phyloP scores from a whole-genome alignment of 345 rosid genomes.

The Bruguiera sexangula region DNA sequence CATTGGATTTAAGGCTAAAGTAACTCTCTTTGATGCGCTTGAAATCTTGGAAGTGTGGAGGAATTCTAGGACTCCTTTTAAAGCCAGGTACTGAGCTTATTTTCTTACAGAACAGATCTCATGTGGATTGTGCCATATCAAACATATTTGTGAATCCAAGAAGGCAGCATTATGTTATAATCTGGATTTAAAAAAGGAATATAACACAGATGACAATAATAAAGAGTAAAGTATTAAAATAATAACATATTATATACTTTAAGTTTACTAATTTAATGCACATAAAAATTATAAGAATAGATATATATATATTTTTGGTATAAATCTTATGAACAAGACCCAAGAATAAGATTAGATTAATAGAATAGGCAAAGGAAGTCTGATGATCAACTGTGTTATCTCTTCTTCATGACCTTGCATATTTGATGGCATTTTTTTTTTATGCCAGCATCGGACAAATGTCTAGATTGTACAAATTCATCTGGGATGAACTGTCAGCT shows the following conservation, averaged over 20 bases:
- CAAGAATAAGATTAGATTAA: too few species aligned
- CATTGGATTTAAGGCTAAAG: constrained; percentile 75
- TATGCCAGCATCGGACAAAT: constrained; percentile 68
- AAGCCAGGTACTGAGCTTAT: constrained; percentile 57
- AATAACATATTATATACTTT: too few species aligned
- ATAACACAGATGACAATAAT: too few species aligned
- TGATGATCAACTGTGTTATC: background rate
- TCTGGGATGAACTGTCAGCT: constrained; percentile 64
- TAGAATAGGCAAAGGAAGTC: background rate
- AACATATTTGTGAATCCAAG: background rate
- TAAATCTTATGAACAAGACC: too few species aligned
- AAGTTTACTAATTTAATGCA: too few species aligned
- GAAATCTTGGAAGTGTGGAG: constrained; percentile 56
- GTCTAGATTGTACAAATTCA: constrained; percentile 65
- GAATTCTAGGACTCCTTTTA: constrained; percentile 46
- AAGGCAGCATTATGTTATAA: too few species aligned
- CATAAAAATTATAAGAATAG: too few species aligned
- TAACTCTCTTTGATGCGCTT: constrained; percentile 54
- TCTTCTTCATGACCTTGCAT: background rate
- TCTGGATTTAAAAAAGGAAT: too few species aligned
- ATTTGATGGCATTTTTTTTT: constrained; percentile 18
- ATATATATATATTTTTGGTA: too few species aligned
- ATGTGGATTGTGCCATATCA: background rate
- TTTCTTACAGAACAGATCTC: constrained; percentile 4
- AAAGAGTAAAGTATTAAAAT: too few species aligned